Conservation (phyloP, 2,329 filamentous ascomycete species). For the Tetracladium maxilliforme region DNA sequence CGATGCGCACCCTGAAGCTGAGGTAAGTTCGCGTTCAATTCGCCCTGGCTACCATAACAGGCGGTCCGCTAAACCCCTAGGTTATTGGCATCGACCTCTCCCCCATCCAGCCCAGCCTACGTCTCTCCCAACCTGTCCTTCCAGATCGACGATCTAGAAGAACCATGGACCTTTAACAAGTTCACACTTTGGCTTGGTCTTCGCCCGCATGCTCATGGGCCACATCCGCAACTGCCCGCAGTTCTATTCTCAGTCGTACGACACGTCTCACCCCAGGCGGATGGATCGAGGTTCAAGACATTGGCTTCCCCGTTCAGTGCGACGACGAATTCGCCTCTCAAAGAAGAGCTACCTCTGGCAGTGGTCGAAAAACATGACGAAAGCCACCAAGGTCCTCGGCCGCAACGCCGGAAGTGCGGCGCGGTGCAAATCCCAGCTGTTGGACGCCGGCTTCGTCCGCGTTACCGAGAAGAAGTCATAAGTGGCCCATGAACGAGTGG, state of each 20-base stretch:
- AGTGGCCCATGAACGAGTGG: too few relatives aligned
- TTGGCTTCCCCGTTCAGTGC: slow-evolving; percentile 3
- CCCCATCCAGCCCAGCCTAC: slow-evolving; percentile 12
- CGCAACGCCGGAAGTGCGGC: slow-evolving; percentile 3
- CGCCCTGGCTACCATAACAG: slow-evolving; percentile 2
- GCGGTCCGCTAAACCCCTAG: slow-evolving; percentile 10
- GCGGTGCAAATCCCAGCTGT: slow-evolving; percentile 6
- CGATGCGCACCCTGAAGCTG: slow-evolving; percentile 10
- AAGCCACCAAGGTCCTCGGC: slow-evolving; percentile 4
- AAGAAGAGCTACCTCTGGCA: too few relatives aligned
- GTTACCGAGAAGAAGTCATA: too few relatives aligned
- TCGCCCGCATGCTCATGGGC: slow-evolving; percentile 41
- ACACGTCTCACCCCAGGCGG: slow-evolving; percentile 21
- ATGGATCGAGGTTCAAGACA: slow-evolving; percentile 12
- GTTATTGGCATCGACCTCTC: slow-evolving; percentile 13
- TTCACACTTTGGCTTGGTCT: slow-evolving; percentile 37
- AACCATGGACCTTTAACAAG: slow-evolving; percentile 20
- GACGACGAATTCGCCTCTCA: slow-evolving; percentile 7
- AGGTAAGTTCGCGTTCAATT: too few relatives aligned
- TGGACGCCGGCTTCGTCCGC: slow-evolving; percentile 9
- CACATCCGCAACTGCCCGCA: slow-evolving; percentile 39
- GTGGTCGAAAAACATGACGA: slow-evolving; percentile 3
- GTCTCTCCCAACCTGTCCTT: slow-evolving; percentile 6
- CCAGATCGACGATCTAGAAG: slow-evolving; percentile 42
- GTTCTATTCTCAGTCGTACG: slow-evolving; percentile 29